Evolutionary conservation across 164 flowering plant species (phyloP), one percentile per base, ranked within the genome.

Genomic region (Dillenia suffruticosa): DNA sequence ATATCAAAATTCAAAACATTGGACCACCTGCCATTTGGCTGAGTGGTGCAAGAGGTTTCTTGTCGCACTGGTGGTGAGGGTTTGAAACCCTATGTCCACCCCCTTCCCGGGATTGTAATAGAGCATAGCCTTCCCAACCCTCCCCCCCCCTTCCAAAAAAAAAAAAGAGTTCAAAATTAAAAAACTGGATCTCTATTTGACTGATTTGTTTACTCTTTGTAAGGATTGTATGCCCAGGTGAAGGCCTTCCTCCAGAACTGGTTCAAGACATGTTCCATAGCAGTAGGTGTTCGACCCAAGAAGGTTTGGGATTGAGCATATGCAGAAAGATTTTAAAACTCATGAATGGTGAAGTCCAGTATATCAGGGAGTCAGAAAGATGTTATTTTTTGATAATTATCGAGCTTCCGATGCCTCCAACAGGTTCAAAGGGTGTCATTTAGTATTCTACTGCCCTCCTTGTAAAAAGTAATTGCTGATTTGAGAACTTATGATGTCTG

Each of bases 301-400:
- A 92, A 75, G 98, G 98, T 49, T 54, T 92, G 48, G 92, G 86
- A n/a, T 74, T 92, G 47, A 83, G 92, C 86, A 82, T 84, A 76
- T 83, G 88, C 76, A 67, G 89, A 56, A 89, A 86, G 76, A 79
- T 92, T 57, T 57, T 89, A 26, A 89, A 82, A 84, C 78, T 80
- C 57, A 89, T 92, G 90, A 79, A 76, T 62, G 93, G 98, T 14
- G 83, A 86, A 63, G 89, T 89, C 66, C 94, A 81, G 59, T 92
- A 92, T 53, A 77, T 86, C 51, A 83, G 94, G 70, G 98, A 86
- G 61, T 77, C 90, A 0, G 86, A 85, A 70, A 79, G 83, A 75
- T 79, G 87, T 63, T 89, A 72, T 65, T 87, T 89, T 73, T 66
- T 81, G 54, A 71, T 89, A 43, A 64, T 61, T 58, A 76, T 89